Evolutionary conservation across 129 eudicot species (phyloP), one percentile per base, ranked within the genome.

Genomic region (Saposhnikovia divaricata): DNA sequence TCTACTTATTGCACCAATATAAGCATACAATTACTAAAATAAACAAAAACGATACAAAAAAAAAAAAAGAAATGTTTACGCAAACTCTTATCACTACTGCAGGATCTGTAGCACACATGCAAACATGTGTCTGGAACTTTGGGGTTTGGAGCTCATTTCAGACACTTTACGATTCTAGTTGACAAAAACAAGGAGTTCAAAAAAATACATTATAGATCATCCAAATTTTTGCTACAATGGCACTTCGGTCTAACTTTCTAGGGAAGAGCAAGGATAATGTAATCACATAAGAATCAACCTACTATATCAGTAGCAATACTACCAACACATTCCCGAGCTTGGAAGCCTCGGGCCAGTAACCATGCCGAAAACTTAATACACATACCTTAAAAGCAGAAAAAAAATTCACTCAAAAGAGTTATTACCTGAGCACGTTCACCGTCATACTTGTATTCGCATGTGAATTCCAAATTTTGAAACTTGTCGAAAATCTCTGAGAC

Each of bases 361-460:
- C 37, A 25, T 63, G 37, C 31, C 18, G 1, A 63, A 63, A 16
- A 53, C 70, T 71, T 69, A 4, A 69, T 11, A 25, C 9, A 34
- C 74, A 38, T 34, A 34, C 16, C 37, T 25, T 11, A 9, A 25
- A 63, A 63, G 37, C 37, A n/a, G 37, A 16, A 61, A 31, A 31
- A 0, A 31, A 31, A 0, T 25, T 14, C 37, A 63, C 27, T 15
- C 10, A 25, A 25, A n/a, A 61, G n/a, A n/a, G 69, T 25, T 25
- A 31, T 80, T 82, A 91, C 98, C 97, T 94, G 98, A 69, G 97
- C 97, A 78, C 98, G 96, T 83, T 94, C 98, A n/a, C 98, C 97
- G 75, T 94, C 98, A 81, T 94, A 94, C 81, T 94, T 94, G 87
- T 91, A 94, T 80, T 94, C 98, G 84, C 97, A 94, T 45, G 98